Conservation (phyloP, 345 rosid species). For the Nasturtium officinale region DNA sequence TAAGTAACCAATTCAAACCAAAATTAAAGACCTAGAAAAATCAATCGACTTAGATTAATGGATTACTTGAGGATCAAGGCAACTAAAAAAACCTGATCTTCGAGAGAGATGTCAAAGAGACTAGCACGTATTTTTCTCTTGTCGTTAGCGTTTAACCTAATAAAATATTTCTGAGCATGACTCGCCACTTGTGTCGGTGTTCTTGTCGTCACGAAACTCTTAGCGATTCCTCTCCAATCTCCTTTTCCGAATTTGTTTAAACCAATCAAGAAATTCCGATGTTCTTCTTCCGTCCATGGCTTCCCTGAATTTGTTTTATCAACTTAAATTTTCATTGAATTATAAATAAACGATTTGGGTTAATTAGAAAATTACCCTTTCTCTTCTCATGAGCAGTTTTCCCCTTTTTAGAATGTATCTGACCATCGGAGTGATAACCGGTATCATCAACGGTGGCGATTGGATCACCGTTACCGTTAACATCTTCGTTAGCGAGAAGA, state of each 20-base stretch:
- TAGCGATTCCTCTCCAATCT: conserved; percentile 72
- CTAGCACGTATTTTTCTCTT: conserved; percentile 63
- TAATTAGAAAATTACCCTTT: conserved; percentile 48
- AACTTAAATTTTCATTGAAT: neutral
- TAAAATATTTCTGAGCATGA: conserved; percentile 74
- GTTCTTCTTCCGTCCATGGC: conserved; percentile 79
- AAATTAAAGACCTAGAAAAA: conserved; percentile 5
- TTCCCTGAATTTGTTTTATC: conserved; percentile 40
- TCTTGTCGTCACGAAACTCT: conserved; percentile 52
- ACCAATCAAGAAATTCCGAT: conserved; percentile 52
- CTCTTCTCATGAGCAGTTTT: conserved; percentile 40
- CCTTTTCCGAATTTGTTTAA: conserved; percentile 63
- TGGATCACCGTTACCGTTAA: conserved; percentile 31
- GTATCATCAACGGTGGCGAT: conserved; percentile 34
- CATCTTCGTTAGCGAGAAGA: neutral
- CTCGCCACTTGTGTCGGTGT: conserved; percentile 74
- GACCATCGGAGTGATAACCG: conserved; percentile 63
- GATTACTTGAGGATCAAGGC: conserved; percentile 20
- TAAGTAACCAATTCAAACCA: neutral
- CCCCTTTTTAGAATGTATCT: conserved; percentile 36
- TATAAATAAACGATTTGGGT: neutral
- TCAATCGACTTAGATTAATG: neutral
- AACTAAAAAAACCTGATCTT: conserved; percentile 31
- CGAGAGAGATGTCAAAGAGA: conserved; percentile 54
- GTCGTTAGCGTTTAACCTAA: conserved; percentile 44